Percentiles rank a stretch among this genome's conserved stretches.
phyloP scores from a whole-genome alignment of 345 rosid genomes.

The Eucalyptus brandiana region DNA sequence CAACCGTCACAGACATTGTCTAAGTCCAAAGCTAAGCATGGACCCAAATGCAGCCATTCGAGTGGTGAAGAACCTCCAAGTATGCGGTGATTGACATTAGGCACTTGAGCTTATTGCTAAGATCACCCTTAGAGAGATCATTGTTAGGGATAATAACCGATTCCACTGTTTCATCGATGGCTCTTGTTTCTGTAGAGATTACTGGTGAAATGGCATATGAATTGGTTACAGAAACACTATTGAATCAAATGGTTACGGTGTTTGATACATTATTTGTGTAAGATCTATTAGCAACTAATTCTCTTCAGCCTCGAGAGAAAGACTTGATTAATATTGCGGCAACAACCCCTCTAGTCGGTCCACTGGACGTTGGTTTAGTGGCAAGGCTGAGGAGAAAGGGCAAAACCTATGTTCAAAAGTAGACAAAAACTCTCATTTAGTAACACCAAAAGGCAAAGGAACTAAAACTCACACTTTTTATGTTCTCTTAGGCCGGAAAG shows the following conservation, averaged over 20 bases:
- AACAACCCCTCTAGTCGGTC: not conserved
- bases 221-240: not conserved
- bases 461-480: not conserved
- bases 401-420: not conserved
- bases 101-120: conserved; percentile 43
- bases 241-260: not conserved
- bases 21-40: conserved; percentile 6
- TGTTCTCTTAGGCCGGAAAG: not conserved
- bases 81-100: conserved; percentile 64
- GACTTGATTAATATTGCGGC: not conserved
- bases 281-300: not conserved
- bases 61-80: conserved; percentile 61
- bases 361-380: not conserved
- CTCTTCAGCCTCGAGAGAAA: not conserved
- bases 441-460: not conserved
- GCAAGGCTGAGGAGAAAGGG: not conserved
- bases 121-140: conserved; percentile 39
- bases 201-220: conserved; percentile 21
- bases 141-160: conserved; percentile 56
- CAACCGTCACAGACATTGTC: no score
- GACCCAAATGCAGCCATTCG: conserved; percentile 16
- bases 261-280: not conserved
- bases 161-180: conserved; percentile 51
- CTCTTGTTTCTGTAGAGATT: conserved; percentile 57
- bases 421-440: not conserved